Evolutionary conservation across 371 early-diverging fungal genomes (phyloP).

Genomic region (Mortierella sp.): DNA sequence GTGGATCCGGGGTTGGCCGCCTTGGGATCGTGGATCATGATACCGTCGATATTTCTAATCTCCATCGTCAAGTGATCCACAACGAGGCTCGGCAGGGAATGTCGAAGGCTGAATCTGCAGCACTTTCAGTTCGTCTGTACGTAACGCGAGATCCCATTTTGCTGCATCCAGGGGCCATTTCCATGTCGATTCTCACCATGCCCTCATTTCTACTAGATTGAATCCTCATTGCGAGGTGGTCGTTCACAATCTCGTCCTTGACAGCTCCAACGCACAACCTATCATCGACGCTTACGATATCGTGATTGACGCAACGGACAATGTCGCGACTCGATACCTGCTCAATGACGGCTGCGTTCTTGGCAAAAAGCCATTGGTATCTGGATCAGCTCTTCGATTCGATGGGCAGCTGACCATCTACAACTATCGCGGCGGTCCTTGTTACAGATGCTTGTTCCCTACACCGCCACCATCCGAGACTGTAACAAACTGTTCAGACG

Average conservation of each 20-base stretch:
- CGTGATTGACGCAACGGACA: conserved; percentile 97
- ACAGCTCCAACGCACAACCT: conserved; percentile 74
- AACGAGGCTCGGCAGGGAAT: conserved; percentile 77
- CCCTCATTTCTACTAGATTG: conserved; percentile 46
- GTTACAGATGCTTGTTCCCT: conserved; percentile 98
- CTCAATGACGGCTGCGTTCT: conserved; percentile 95
- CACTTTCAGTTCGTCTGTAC: conserved; percentile 66
- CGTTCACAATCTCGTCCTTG: conserved; percentile 66
- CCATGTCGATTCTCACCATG: conserved; percentile 15
- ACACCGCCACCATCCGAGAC: conserved; percentile 88
- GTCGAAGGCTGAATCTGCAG: conserved; percentile 88
- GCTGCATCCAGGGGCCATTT: neutral
- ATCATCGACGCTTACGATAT: conserved; percentile 85
- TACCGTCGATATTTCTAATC: conserved; percentile 91
- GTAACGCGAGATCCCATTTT: conserved; percentile 6
- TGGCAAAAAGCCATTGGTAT: conserved; percentile 87
- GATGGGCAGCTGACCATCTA: conserved; percentile 96
- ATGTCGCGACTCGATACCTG: conserved; percentile 96
- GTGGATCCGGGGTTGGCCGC: conserved; percentile 90
- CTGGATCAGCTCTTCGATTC: conserved; percentile 93
- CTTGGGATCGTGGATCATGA: conserved; percentile 98
- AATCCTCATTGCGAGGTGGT: conserved; percentile 66
- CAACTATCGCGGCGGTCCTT: conserved; percentile 89
- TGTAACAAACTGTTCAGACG: conserved; percentile 92
- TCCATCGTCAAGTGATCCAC: conserved; percentile 98